Conservation (phyloP, 306 rosid species). For the Citrullus colocynthis region DNA sequence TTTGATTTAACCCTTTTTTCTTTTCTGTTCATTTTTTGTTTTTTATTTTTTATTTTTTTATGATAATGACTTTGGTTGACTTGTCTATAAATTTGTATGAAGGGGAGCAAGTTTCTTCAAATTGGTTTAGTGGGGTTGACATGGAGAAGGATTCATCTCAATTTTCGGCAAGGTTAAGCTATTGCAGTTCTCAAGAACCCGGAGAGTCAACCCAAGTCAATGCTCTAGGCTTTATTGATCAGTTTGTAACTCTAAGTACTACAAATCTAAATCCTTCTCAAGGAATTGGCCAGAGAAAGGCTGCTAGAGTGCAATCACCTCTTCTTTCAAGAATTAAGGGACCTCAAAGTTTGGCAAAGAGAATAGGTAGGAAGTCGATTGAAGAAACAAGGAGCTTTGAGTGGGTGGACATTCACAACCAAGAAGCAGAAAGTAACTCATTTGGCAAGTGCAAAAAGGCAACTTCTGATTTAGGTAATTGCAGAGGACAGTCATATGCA, state of each 20-base stretch:
- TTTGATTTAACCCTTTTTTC: neutral
- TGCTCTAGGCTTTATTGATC: conserved; percentile 76
- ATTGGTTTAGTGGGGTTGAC: conserved; percentile 9
- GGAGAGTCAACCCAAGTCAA: conserved; percentile 69
- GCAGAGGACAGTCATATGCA: conserved; percentile 17
- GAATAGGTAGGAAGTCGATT: conserved; percentile 24
- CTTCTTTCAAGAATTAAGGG: conserved; percentile 34
- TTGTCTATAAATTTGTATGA: conserved; percentile 16
- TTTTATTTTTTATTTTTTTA: neutral
- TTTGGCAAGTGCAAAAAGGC: conserved; percentile 43
- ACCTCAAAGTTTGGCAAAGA: conserved; percentile 56
- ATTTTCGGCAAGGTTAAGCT: conserved; percentile 47
- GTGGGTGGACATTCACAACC: conserved; percentile 78
- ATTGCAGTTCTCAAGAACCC: conserved; percentile 77
- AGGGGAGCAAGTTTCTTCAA: conserved; percentile 23
- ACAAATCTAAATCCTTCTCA: conserved; percentile 35
- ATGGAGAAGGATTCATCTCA: conserved; percentile 11
- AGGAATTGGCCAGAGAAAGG: conserved; percentile 28
- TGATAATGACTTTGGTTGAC: neutral
- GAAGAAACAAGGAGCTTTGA: conserved; percentile 44
- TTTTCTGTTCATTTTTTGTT: neutral
- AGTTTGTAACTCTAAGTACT: conserved; percentile 37
- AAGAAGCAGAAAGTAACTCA: conserved; percentile 81
- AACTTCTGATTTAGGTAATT: conserved; percentile 24
- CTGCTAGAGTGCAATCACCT: conserved; percentile 22